Base-by-base conservation (phyloP, 164 flowering plant species). In the Tetrastigma voinierianum region DNA sequence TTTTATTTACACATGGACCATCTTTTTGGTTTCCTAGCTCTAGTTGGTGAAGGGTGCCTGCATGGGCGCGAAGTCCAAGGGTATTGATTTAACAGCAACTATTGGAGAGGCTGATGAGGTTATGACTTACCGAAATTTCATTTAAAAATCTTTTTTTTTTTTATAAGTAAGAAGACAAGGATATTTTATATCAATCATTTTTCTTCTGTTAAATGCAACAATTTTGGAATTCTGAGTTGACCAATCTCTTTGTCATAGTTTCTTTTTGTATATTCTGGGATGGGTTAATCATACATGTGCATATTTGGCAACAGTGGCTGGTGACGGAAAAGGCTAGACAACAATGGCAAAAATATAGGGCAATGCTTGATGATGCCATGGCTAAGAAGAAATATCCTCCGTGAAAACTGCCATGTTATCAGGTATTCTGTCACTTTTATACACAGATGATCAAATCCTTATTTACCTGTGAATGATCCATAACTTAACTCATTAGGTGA, bases 21-120 rank as follows among this genome's bases (percentile, higher is more conserved):
- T 48, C n/a, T 51, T 23, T n/a, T 66, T 51, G 55, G 25, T 61
- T 62, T 25, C 14, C 44, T 79, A 95, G 98, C 71, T 63, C 80
- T 92, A 77, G 98, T 82, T 68, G 97, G 97, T 67, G 96, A 90
- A 81, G 93, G 97, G n/a, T n/a, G n/a, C n/a, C n/a, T n/a, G n/a
- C n/a, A 70, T 95, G 98, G 98, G 96, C 94, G n/a, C n/a, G n/a
- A n/a, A n/a, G n/a, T n/a, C n/a, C 58, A 90, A 82, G 78, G n/a
- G n/a, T n/a, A 75, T 90, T 71, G 51, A 51, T 51, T 72, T 72
- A 9, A 76, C 81, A 58, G 82, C 51, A 51, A 80, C 78, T 15
- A 60, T 69, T 14, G 46, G 59, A 57, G 94, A 90, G 67, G 87
- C 83, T 67, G 80, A 87, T 47, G 70, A 81, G 87, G 98, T 93